Percentiles rank a stretch among this genome's conserved stretches.
phyloP scores from a whole-genome alignment of 1,284 basidiomycete genomes.

The Sphaerobolus stellatus region DNA sequence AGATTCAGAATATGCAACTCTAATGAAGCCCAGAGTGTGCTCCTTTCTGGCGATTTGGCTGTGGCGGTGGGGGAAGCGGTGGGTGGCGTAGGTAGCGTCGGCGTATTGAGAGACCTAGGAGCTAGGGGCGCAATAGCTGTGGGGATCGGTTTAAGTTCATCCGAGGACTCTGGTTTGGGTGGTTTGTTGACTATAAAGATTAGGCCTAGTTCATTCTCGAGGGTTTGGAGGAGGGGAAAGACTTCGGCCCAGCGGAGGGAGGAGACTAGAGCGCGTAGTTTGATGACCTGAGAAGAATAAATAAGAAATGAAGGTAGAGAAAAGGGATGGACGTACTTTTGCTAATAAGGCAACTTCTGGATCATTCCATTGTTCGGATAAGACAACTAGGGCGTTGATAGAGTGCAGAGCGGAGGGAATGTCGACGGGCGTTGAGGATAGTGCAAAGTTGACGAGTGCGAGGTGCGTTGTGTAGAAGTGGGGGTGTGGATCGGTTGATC shows the following conservation, averaged over 20 bases:
- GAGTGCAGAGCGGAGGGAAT: constrained; percentile 8
- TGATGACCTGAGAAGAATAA: constrained; percentile 3
- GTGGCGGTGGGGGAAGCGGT: constrained; percentile 3
- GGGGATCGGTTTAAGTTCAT: constrained; percentile 34
- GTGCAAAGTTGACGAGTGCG: constrained; percentile 1
- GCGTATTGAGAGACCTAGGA: constrained; percentile 46
- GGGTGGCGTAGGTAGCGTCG: constrained; percentile 8
- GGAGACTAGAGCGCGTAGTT: constrained; percentile 7
- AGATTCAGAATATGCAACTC: constrained; percentile 55
- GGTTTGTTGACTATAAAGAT: background rate
- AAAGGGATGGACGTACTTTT: background rate
- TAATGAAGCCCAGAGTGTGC: constrained; percentile 36
- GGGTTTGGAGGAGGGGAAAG: constrained; percentile 1
- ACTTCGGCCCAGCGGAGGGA: constrained; percentile 2
- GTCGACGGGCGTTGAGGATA: constrained; percentile 5
- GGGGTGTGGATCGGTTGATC: background rate
- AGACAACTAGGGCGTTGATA: background rate
- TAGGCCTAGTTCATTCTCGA: background rate
- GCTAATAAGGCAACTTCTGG: constrained; percentile 2
- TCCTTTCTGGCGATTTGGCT: too few relatives aligned
- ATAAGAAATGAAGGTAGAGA: background rate
- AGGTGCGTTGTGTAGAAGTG: constrained; percentile 11
- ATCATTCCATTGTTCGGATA: constrained; percentile 2
- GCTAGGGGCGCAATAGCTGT: constrained; percentile 55
- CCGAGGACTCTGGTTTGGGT: too few relatives aligned